Evolutionary conservation across 129 eudicot species (phyloP), one percentile per base, ranked within the genome.

Genomic region (Kitagawia praeruptora): DNA sequence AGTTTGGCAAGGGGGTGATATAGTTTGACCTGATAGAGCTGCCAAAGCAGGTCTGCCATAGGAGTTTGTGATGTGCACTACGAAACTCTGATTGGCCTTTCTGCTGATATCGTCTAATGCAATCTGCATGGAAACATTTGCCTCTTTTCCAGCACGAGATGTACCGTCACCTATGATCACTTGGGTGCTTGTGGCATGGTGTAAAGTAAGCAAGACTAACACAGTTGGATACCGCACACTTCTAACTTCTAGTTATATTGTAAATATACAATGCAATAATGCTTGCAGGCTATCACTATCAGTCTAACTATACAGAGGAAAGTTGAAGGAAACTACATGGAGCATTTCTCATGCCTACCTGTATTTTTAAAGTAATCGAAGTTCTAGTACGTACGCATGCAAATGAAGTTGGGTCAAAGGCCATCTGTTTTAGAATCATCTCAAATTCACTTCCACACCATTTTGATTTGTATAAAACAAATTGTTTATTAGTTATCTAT

Each of bases 61-160:
- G 27, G 89, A 80, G 81, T 79, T 80, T 49, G 49, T 79, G 6
- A 81, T 53, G 41, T 54, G 78, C 14, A 85, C 80, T 42, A 75
- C 75, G 15, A 74, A 78, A 49, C 69, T 74, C 14, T 37, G 75
- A 72, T 82, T 73, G 56, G 76, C 64, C 34, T 74, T 75, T 16
- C 15, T 79, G 70, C 76, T 77, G 80, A 81, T 79, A 75, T 87
- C 91, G 41, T 89, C 78, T 64, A 83, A 67, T 23, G 91, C 91
- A 67, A 89, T 80, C 81, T 87, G 89, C 21, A 89, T 78, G 19
- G 91, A 89, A 44, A 84, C 86, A 78, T 83, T 85, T 5, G 87
- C 81, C 76, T 89, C 93, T 82, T 77, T 84, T 14, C 93, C 93
- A 5, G 77, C 78, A 25, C 89, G 82, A 79, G 88, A 42, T 12